A percentile compares a stretch with the other conserved stretches of the same genome.
phyloP scores from a whole-genome alignment of 2,329 filamentous ascomycete genomes.

The Calonectria multiphialidica region DNA sequence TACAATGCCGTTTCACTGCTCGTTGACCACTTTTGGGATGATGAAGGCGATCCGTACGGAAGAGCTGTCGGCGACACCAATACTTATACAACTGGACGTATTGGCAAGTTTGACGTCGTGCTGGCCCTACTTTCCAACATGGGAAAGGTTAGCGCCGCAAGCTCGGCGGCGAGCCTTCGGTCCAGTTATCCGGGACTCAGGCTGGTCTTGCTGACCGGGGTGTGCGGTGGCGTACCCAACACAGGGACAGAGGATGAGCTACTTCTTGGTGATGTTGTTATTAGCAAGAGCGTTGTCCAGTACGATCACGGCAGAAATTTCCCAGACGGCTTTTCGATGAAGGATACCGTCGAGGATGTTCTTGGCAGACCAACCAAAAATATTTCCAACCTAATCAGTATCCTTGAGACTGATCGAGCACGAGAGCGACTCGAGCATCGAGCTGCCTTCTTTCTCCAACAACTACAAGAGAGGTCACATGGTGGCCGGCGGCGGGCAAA shows the following conservation, averaged over 20 bases:
- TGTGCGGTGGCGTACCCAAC: conserved; percentile 52
- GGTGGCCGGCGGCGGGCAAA: background rate
- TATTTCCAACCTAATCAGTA: conserved; percentile 42
- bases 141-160: conserved; percentile 45
- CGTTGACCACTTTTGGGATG: conserved; percentile 1
- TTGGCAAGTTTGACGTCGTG: conserved; percentile 43
- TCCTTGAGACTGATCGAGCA: conserved; percentile 32
- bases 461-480: background rate
- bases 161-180: conserved; percentile 41
- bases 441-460: background rate
- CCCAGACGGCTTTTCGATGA: conserved; percentile 38
- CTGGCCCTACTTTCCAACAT: conserved; percentile 40
- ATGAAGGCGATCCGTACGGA: background rate
- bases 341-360: conserved; percentile 39
- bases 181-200: conserved; percentile 48
- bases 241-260: conserved; percentile 29
- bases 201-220: conserved; percentile 52
- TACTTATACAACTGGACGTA: conserved; percentile 39
- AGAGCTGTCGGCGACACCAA: conserved; percentile 28
- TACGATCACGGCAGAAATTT: conserved; percentile 46
- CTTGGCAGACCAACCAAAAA: conserved; percentile 37
- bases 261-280: conserved; percentile 48
- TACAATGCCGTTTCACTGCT: background rate
- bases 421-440: background rate
- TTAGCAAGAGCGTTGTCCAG: conserved; percentile 45